Evolutionary conservation across 352 stramenopile species (phyloP).

Genomic region (Pythium apleroticum): DNA sequence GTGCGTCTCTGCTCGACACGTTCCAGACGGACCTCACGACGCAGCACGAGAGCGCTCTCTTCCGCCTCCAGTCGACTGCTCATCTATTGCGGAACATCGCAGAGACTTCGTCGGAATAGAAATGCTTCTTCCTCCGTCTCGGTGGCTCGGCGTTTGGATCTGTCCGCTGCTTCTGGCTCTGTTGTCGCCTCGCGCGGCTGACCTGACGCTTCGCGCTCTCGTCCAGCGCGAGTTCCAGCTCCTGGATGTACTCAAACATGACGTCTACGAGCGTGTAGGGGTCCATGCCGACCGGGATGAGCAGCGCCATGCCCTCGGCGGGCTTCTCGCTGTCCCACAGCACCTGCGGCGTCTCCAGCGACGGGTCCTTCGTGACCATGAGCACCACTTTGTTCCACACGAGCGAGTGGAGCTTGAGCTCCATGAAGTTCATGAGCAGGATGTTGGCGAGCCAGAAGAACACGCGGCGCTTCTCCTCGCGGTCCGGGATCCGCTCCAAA

Average conservation of each 20-base stretch:
- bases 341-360: constrained; percentile 36
- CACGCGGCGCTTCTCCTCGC: constrained; percentile 50
- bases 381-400: constrained; percentile 87
- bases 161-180: constrained; percentile 2
- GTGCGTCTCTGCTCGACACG: constrained; percentile 15
- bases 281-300: constrained; percentile 68
- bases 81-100: constrained; percentile 48
- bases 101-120: constrained; percentile 56
- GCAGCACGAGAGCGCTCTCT: constrained; percentile 2
- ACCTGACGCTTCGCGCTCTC: constrained; percentile 27
- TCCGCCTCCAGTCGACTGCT: constrained; percentile 18
- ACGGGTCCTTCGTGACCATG: constrained; percentile 49
- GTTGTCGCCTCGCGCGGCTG: constrained; percentile 22
- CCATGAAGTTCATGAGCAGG: constrained; percentile 83
- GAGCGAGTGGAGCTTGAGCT: constrained; percentile 70
- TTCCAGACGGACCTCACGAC: constrained; percentile 12
- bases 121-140: constrained; percentile 43
- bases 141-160: background rate
- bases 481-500: constrained; percentile 53
- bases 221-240: constrained; percentile 57
- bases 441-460: constrained; percentile 82
- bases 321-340: constrained; percentile 52
- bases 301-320: constrained; percentile 65
- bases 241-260: constrained; percentile 60
- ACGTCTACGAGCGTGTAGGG: constrained; percentile 50